Conservation (phyloP, 1,284 basidiomycete species). For the Naganishia albida region DNA sequence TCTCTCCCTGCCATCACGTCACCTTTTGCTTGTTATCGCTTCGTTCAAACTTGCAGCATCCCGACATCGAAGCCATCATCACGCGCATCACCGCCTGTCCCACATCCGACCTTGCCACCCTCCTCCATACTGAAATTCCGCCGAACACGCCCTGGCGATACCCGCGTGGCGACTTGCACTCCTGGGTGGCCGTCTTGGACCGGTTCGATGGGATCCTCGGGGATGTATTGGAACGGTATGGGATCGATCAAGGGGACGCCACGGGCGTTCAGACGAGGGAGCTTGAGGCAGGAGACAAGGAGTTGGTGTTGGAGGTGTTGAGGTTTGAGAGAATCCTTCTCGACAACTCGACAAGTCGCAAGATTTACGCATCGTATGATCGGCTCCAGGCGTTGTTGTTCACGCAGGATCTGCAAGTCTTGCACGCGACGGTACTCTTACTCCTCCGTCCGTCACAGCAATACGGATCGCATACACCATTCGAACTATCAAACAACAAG, state of each 20-base stretch:
- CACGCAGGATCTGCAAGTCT: conserved; percentile 81
- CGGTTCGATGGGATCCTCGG: conserved; percentile 89
- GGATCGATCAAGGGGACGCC: conserved; percentile 40
- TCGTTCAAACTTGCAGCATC: conserved; percentile 15
- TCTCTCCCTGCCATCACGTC: too few species aligned
- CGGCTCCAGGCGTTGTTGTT: conserved; percentile 21
- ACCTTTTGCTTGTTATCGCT: background rate
- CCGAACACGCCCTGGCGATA: conserved; percentile 71
- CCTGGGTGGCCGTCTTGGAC: conserved; percentile 94
- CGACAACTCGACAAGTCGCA: conserved; percentile 97
- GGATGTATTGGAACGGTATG: conserved; percentile 75
- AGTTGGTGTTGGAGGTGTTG: conserved; percentile 76
- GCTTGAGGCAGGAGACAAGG: conserved; percentile 77
- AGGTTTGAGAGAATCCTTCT: conserved; percentile 84
- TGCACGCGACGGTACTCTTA: conserved; percentile 79
- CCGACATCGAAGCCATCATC: conserved; percentile 30
- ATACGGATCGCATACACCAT: conserved; percentile 76
- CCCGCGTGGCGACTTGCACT: conserved; percentile 94
- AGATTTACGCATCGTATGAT: conserved; percentile 95
- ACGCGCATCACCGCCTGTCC: conserved; percentile 28
- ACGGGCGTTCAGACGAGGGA: conserved; percentile 68
- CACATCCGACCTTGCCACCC: conserved; percentile 12
- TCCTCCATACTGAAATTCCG: conserved; percentile 16
- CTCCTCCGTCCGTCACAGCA: conserved; percentile 91
- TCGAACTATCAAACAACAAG: conserved; percentile 61